Evolutionary conservation across 108 stramenopile genomes (phyloP).

Genomic region (Cyclotella baltica): DNA sequence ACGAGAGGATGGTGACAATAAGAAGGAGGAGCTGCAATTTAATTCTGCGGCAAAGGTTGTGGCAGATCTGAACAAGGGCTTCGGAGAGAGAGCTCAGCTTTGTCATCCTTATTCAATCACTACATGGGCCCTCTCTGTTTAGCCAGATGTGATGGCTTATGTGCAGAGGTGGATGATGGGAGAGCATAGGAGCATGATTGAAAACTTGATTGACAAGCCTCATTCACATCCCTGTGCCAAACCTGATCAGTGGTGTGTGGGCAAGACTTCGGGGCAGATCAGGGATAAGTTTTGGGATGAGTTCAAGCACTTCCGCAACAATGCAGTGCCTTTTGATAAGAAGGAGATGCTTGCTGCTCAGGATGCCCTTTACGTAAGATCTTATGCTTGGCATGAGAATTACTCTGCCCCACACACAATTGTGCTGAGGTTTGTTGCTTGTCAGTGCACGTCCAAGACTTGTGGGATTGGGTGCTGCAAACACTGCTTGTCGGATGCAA

Average conservation of each 20-base stretch:
- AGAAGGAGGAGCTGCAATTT: no score
- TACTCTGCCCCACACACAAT: conserved; percentile 12
- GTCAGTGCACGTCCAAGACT: conserved; percentile 12
- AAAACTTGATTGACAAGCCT: background rate
- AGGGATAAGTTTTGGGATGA: conserved; percentile 13
- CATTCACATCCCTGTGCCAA: no score
- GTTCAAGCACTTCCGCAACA: background rate
- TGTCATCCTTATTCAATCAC: conserved; percentile 1
- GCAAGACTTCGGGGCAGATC: background rate
- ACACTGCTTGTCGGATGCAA: background rate
- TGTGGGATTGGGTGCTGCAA: background rate
- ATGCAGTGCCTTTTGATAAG: background rate
- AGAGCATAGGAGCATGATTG: background rate
- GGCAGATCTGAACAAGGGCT: no score
- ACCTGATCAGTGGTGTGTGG: no score
- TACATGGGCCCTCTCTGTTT: background rate
- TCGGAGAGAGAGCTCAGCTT: no score
- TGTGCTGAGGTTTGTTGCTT: conserved; percentile 13
- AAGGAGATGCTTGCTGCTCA: background rate
- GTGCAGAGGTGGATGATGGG: background rate
- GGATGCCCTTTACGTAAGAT: conserved; percentile 1
- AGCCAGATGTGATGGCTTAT: background rate
- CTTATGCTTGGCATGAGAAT: conserved; percentile 28
- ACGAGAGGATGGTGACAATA: no score
- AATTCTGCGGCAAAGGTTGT: no score